Evolutionary conservation across 1,284 basidiomycete species (phyloP), one percentile per base, ranked within the genome.

Genomic region (Naganishia liquefaciens): DNA sequence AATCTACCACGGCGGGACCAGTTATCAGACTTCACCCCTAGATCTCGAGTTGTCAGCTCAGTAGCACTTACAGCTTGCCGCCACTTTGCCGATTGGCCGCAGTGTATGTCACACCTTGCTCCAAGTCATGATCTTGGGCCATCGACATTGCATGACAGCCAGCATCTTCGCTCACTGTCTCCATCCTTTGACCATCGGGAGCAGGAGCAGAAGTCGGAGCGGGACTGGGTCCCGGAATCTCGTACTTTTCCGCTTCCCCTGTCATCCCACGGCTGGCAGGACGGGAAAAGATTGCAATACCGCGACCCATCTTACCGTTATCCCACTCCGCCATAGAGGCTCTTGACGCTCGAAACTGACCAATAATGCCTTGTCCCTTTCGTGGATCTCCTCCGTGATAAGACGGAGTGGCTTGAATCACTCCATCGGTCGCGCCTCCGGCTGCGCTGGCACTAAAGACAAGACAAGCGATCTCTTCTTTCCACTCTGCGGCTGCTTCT

Each of bases 401-500:
- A 15, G 57, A 50, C 37, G 57, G 57, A n/a, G 57, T 47, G 17
- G 57, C 49, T 9, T 39, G 44, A 19, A 64, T 50, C 19, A 50
- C 25, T 25, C 54, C 63, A 0, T 42, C 28, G 19, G 39, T 37
- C 0, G 47, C 37, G 2, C 52, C 43, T 11, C 37, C 44, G 30
- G 44, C 50, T 28, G 43, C 54, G 33, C 73, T 74, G 55, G 73
- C 55, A 23, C 33, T 44, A 27, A 61, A 57, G n/a, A 50, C 25
- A 13, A 57, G 17, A 52, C 44, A 49, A 0, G 50, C 50, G 25
- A 43, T 57, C 47, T 66, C 72, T 62, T 75, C 72, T 54, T 72
- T 71, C 76, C 76, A 77, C 11, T 73, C 69, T 4, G 52, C 19
- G 51, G 74, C 70, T 19, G 75, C 72, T n/a, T 64, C 53, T 21